Conservation (phyloP, 768 basidiomycete species). For the Udeniomyces megalosporus region DNA sequence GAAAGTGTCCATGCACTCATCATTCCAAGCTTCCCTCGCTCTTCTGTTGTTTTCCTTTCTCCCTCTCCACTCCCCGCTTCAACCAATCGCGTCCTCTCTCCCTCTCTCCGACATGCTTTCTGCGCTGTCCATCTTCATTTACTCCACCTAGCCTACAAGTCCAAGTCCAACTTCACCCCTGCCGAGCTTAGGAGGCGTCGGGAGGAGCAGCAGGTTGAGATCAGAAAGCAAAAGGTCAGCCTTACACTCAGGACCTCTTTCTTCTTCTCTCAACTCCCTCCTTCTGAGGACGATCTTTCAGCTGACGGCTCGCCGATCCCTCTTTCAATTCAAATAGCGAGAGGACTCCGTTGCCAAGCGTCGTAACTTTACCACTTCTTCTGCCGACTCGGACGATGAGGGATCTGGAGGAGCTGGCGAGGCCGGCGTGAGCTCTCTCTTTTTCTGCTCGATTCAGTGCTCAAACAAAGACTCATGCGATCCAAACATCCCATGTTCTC, state of each 20-base stretch:
- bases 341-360: slow-evolving; percentile 98
- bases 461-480: too few species aligned
- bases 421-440: slow-evolving; percentile 8
- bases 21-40: too few species aligned
- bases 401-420: slow-evolving; percentile 32
- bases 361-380: slow-evolving; percentile 70
- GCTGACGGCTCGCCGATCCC: neutral
- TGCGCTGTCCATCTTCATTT: neutral
- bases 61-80: too few species aligned
- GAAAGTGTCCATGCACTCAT: too few species aligned
- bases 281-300: neutral
- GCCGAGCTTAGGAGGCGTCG: slow-evolving; percentile 68
- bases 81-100: neutral
- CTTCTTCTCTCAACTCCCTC: too few species aligned
- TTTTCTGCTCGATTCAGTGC: neutral
- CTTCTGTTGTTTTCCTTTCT: too few species aligned
- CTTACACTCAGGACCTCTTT: neutral
- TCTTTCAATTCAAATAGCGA: slow-evolving; percentile 36
- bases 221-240: slow-evolving; percentile 70
- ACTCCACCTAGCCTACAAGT: slow-evolving; percentile 31
- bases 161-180: slow-evolving; percentile 30
- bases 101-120: neutral
- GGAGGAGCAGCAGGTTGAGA: slow-evolving; percentile 98
- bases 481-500: too few species aligned
- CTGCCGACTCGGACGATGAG: slow-evolving; percentile 85